phyloP scores from a whole-genome alignment of 2,329 filamentous ascomycete species.

The Beauveria australis region DNA sequence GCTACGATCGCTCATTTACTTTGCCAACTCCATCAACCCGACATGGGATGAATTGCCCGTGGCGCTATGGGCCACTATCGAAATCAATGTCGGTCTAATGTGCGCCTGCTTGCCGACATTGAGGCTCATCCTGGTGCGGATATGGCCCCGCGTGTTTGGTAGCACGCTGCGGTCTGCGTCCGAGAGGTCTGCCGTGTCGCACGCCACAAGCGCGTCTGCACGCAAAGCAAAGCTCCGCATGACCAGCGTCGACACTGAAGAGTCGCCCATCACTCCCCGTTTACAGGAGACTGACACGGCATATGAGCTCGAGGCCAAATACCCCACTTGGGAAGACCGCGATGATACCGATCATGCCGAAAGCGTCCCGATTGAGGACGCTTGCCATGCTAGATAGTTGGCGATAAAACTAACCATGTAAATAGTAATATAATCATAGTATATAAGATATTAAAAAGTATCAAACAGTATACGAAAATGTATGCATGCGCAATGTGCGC shows the following conservation, averaged over 20 bases:
- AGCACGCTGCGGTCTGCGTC: neutral
- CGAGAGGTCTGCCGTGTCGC: neutral
- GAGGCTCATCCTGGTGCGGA: slow-evolving; percentile 16
- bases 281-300: neutral
- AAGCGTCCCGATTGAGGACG: neutral
- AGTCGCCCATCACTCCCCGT: neutral
- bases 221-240: neutral
- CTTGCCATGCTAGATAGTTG: neutral
- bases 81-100: slow-evolving; percentile 18
- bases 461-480: neutral
- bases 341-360: neutral
- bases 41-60: slow-evolving; percentile 16
- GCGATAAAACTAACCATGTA: neutral
- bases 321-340: slow-evolving; percentile 2
- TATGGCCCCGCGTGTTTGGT: slow-evolving; percentile 10
- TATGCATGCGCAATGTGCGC: neutral
- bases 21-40: slow-evolving; percentile 15
- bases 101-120: slow-evolving; percentile 19
- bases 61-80: slow-evolving; percentile 17
- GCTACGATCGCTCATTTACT: slow-evolving; percentile 15
- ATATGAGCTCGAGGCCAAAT: slow-evolving; percentile 7
- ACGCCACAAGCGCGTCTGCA: neutral
- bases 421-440: neutral
- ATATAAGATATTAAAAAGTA: neutral
- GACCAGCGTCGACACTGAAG: neutral